Base-by-base conservation (phyloP, 2,329 filamentous ascomycete species). In the Knufia petricola region DNA sequence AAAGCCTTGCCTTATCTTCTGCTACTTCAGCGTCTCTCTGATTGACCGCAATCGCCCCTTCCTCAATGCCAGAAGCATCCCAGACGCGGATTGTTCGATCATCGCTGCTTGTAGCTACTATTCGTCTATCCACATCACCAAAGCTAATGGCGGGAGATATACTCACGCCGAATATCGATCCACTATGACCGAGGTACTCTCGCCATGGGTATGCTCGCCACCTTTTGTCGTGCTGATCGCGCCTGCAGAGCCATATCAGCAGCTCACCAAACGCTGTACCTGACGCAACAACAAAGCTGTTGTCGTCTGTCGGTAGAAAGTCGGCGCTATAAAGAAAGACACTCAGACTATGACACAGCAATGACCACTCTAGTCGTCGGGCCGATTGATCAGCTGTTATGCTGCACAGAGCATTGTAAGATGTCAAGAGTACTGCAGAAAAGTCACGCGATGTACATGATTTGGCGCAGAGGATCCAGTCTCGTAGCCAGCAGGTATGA, bases 201-300 rank as follows among this genome's bases (percentile, higher is more conserved):
- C 75, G 72, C 56, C 79, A 76, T 12, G 75, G 69, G 3, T 64
- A 66, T 12, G 67, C 63, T 20, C 55, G 54, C 23, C 61, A 61
- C 30, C 56, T 41, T 8, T 53, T 26, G 7, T 42, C 49, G 12
- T 50, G 40, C 15, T 50, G 40, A 12, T 57, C 47, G 34, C 39
- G 57, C 40, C 69, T 67, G 57, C 79, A 88, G 55, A 82, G 85
- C 92, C 92, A 96, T 13, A 94, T 77, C 31, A 95, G 73, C 28
- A 98, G 85, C 64, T 96, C 89, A 2, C 92, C 92, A 66, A 96
- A 96, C 1, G 90, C 88, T 0, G 92, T 96, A 1, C 92, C 92
- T 2, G 85, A 85, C 4, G 87, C 87, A 44, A 95, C 77, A 17
- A 95, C 73, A 39, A 94, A 71, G 45, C 72, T 71, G 38, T 72